Conservation (phyloP, 2,329 filamentous ascomycete genomes). For the Colletotrichum sojae region DNA sequence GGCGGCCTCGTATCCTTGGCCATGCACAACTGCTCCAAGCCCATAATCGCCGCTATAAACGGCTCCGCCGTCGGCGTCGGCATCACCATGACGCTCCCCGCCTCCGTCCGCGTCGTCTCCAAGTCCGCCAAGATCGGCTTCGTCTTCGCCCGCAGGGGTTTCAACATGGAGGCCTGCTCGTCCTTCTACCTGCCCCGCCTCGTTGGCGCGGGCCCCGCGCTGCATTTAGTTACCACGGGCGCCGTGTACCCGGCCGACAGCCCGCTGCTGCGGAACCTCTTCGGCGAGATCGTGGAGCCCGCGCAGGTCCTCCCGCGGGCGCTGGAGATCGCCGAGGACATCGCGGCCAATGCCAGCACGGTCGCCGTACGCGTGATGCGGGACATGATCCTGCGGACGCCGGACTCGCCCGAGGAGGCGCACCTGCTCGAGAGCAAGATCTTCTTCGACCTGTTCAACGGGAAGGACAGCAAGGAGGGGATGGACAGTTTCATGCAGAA, state of each 20-base stretch:
- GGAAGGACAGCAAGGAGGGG: slow-evolving; percentile 74
- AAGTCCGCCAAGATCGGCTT: slow-evolving; percentile 77
- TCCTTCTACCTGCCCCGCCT: slow-evolving; percentile 81
- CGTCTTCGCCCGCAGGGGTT: slow-evolving; percentile 78
- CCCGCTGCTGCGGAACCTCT: slow-evolving; percentile 71
- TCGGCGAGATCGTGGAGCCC: slow-evolving; percentile 74
- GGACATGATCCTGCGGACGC: slow-evolving; percentile 77
- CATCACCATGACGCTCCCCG: slow-evolving; percentile 73
- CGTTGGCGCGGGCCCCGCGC: slow-evolving; percentile 74
- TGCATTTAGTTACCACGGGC: slow-evolving; percentile 78
- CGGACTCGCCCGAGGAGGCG: slow-evolving; percentile 74
- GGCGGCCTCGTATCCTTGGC: slow-evolving; percentile 69
- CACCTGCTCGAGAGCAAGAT: slow-evolving; percentile 78
- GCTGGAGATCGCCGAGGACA: slow-evolving; percentile 75
- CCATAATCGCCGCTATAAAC: slow-evolving; percentile 71
- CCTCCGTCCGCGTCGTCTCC: slow-evolving; percentile 67
- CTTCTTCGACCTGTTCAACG: slow-evolving; percentile 72
- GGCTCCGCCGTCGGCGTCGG: slow-evolving; percentile 73
- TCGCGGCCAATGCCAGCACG: slow-evolving; percentile 75
- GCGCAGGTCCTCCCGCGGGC: slow-evolving; percentile 75
- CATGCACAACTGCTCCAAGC: slow-evolving; percentile 70
- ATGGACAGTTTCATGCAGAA: slow-evolving; percentile 80
- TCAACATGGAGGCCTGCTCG: slow-evolving; percentile 80
- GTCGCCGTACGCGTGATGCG: slow-evolving; percentile 77
- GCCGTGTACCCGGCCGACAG: slow-evolving; percentile 68